Evolutionary conservation across 495 filamentous ascomycete species (phyloP).

Genomic region (Annulohypoxylon nitens): DNA sequence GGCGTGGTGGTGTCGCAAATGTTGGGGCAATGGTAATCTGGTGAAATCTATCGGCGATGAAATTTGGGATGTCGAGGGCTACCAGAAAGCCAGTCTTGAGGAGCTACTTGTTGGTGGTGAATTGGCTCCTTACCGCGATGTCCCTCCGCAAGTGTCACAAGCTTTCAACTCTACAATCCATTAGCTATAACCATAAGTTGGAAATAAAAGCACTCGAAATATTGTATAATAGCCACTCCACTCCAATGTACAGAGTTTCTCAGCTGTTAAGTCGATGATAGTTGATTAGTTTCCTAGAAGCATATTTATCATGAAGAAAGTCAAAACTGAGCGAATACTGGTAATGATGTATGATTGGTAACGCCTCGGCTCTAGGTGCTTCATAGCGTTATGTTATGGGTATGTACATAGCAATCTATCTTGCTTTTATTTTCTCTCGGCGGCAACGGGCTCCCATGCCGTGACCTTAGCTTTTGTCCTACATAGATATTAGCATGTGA

Average conservation of each 20-base stretch:
- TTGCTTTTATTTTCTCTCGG: slow-evolving; percentile 51
- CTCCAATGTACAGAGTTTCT: background rate
- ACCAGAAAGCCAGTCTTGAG: slow-evolving; percentile 39
- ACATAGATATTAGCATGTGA: slow-evolving; percentile 13
- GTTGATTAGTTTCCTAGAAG: background rate
- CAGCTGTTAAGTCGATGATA: background rate
- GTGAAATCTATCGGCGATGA: slow-evolving; percentile 30
- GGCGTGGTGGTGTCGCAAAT: slow-evolving; percentile 41
- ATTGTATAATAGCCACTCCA: background rate
- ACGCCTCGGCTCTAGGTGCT: slow-evolving; percentile 4
- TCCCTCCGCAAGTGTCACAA: slow-evolving; percentile 32
- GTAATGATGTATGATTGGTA: slow-evolving; percentile 9
- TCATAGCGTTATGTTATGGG: slow-evolving; percentile 7
- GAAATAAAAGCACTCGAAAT: background rate
- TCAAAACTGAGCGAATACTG: background rate
- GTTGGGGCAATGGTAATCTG: slow-evolving; percentile 38
- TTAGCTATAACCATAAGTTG: background rate
- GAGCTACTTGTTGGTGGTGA: slow-evolving; percentile 38
- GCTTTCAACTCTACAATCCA: slow-evolving; percentile 34
- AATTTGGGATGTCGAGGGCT: slow-evolving; percentile 48
- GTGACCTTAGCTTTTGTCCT: slow-evolving; percentile 62
- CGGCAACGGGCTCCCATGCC: slow-evolving; percentile 60
- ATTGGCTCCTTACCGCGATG: slow-evolving; percentile 38
- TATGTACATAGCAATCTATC: slow-evolving; percentile 33
- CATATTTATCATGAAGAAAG: background rate